Evolutionary conservation across 1,139 yeast genomes (phyloP).

Genomic region (Pneumocystis jirovecii): DNA sequence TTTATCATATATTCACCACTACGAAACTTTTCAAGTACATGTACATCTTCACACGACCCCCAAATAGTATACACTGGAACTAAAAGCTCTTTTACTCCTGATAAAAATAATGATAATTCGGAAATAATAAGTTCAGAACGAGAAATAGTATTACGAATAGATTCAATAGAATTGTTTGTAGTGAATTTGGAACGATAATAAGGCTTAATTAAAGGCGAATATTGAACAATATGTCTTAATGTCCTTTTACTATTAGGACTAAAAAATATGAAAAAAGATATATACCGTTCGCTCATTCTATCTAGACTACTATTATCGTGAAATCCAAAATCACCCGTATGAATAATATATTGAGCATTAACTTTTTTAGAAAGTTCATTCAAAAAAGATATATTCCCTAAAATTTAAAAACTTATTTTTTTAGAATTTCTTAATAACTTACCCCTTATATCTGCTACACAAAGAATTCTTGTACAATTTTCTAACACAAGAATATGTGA

Average conservation of each 20-base stretch:
- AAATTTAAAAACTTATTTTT: not conserved
- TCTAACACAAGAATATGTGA: constrained; percentile 5
- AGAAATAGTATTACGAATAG: constrained; percentile 15
- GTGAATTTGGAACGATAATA: constrained; percentile 21
- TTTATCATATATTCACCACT: constrained; percentile 38
- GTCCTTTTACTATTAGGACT: constrained; percentile 15
- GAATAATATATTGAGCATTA: constrained; percentile 41
- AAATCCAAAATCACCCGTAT: constrained; percentile 71
- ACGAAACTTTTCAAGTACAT: constrained; percentile 47
- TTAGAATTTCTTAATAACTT: not conserved
- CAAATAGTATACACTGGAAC: constrained; percentile 64
- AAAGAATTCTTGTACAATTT: constrained; percentile 27
- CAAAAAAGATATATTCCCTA: constrained; percentile 31
- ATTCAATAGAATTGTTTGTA: constrained; percentile 1
- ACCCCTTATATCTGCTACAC: constrained; percentile 44
- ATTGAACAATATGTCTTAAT: constrained; percentile 50
- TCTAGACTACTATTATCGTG: constrained; percentile 47
- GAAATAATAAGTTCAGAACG: constrained; percentile 27
- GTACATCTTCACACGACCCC: constrained; percentile 64
- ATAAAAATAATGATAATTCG: constrained; percentile 39
- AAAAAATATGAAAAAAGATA: not conserved
- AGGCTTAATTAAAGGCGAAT: constrained; percentile 39
- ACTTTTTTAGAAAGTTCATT: constrained; percentile 34
- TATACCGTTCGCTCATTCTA: constrained; percentile 28
- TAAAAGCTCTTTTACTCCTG: constrained; percentile 33